Percentiles rank a stretch among this genome's conserved stretches.
phyloP scores from a whole-genome alignment of 495 filamentous ascomycete genomes.

The Lepidopterella palustris region DNA sequence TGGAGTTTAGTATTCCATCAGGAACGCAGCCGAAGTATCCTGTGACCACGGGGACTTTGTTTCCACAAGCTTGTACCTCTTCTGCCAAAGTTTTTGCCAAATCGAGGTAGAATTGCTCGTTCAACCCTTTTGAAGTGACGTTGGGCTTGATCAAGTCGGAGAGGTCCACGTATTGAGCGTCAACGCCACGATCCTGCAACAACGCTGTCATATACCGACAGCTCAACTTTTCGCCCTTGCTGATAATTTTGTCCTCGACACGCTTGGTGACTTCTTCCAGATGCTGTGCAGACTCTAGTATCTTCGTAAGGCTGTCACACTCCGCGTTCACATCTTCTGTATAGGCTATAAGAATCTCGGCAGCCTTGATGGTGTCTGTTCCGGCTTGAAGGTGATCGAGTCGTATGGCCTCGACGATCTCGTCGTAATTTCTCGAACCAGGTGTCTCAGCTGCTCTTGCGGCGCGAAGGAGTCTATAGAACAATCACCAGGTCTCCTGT shows the following conservation, averaged over 20 bases:
- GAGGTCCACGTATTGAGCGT: constrained; percentile 81
- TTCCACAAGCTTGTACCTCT: constrained; percentile 61
- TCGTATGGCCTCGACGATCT: constrained; percentile 66
- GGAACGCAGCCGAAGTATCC: constrained; percentile 48
- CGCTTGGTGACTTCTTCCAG: constrained; percentile 68
- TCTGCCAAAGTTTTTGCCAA: constrained; percentile 58
- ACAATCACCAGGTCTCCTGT: not conserved
- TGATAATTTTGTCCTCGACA: constrained; percentile 83
- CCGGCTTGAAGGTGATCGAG: constrained; percentile 66
- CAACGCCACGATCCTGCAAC: constrained; percentile 66
- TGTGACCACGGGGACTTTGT: constrained; percentile 39
- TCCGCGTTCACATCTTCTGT: constrained; percentile 61
- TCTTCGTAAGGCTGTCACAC: constrained; percentile 55
- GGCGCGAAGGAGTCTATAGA: constrained; percentile 55
- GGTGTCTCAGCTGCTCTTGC: constrained; percentile 62
- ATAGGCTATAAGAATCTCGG: constrained; percentile 52
- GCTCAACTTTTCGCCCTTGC: constrained; percentile 88
- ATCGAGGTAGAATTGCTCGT: constrained; percentile 72
- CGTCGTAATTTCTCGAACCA: constrained; percentile 55
- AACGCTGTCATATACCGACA: constrained; percentile 80
- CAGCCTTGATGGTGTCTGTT: constrained; percentile 52
- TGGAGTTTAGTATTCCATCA: constrained; percentile 41
- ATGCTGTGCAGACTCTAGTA: constrained; percentile 50
- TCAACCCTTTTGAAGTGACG: constrained; percentile 51
- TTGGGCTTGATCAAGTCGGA: constrained; percentile 65